Evolutionary conservation across 768 basidiomycete species (phyloP), one percentile per base, ranked within the genome.

Genomic region (Leccinellum albellum): DNA sequence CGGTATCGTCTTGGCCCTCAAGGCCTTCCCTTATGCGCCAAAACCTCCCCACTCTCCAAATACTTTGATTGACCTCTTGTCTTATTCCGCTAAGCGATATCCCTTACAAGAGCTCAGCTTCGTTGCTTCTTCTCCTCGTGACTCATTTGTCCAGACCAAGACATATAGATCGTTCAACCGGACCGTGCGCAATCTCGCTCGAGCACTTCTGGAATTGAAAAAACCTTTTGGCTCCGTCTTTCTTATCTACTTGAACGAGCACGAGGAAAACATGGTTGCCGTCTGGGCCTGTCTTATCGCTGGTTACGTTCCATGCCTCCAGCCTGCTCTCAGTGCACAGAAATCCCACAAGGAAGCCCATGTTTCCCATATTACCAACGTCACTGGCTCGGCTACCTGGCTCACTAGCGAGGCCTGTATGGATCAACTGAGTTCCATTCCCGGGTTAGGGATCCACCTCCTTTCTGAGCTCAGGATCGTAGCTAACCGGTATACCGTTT

Each of bases 71-170:
- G 66, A 68, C 21, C 56, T 61, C 42, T 37, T 68, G 40, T 47
- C 56, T 20, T 29, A 61, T 32, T 66, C 64, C 24, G 64, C 58
- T 35, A 44, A 57, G 26, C 61, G 46, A 0, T 68, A 66, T 47
- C 67, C 67, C 29, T 56, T 50, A 1, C 69, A 64, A 49, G 58
- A 68, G 33, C 50, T 68, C 21, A 59, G 56, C 33, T 68, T 70
- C 50, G 58, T 68, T 45, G 56, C 66, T 1, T 70, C 67, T 9
- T 68, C 63, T 29, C 68, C 63, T 29, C 68, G 59, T 26, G 67
- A 70, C 55, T 63, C 66, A 0, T 62, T 61, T 7, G 60, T 68
- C 23, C 59, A 51, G 32, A 48, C 47, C 47, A 48, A n/a, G 47
- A 48, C 47, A 17, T 48, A 28, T n/a, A 17, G 47, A 12, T 24